These are phyloP conservation scores for Turnera subulata DNA, from an alignment of 345 rosid genomes.

Conservation along the genomic window DNA sequence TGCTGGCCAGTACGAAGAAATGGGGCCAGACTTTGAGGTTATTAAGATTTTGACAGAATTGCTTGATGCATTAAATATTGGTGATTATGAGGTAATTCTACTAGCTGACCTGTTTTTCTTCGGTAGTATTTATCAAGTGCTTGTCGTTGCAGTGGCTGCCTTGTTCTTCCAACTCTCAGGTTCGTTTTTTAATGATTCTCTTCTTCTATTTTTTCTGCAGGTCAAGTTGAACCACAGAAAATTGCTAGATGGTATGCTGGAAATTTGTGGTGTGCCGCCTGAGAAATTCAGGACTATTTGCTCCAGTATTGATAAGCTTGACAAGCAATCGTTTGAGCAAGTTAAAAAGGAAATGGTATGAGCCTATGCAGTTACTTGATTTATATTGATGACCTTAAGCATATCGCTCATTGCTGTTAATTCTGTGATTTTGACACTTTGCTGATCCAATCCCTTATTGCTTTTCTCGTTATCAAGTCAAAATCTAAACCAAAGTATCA, in stretches of 20 bases:
- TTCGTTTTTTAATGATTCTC: not conserved
- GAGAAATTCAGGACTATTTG: conserved; percentile 92
- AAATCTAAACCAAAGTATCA: no score
- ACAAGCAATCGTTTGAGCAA: conserved; percentile 83
- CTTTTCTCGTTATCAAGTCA: no score
- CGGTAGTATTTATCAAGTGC: no score
- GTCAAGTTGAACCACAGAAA: conserved; percentile 86
- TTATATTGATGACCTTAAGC: no score
- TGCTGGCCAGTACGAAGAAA: conserved; percentile 78
- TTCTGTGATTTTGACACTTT: no score
- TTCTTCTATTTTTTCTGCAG: conserved; percentile 22
- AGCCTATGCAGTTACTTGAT: not conserved
- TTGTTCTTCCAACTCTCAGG: not conserved
- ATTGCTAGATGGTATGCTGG: conserved; percentile 91
- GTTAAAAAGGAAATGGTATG: conserved; percentile 87
- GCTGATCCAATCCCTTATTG: no score
- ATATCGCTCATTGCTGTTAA: no score
- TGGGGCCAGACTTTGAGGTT: conserved; percentile 95
- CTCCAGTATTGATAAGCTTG: conserved; percentile 89
- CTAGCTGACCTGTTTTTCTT: not conserved
- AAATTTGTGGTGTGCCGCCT: conserved; percentile 90
- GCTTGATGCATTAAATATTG: conserved; percentile 72
- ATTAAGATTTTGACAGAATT: conserved; percentile 70
- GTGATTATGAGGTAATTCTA: conserved; percentile 71
- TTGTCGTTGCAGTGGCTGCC: not conserved